Evolutionary conservation across 2,329 filamentous ascomycete genomes (phyloP).

Genomic region (Pyricularia sp.): DNA sequence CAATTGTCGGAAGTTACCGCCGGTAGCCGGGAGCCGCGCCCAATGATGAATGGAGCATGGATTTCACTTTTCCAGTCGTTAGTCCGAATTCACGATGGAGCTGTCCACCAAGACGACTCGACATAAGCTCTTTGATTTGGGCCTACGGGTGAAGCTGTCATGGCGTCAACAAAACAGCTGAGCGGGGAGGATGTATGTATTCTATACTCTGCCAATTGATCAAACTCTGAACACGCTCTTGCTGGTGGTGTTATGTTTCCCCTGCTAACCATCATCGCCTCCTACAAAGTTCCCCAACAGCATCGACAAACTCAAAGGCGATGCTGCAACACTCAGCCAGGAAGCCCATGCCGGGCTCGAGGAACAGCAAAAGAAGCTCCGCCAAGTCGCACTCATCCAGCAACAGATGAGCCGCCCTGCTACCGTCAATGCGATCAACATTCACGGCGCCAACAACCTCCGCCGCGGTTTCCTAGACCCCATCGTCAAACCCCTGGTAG

Average conservation of each 20-base stretch:
- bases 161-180: constrained; percentile 23
- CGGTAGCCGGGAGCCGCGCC: neutral
- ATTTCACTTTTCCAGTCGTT: neutral
- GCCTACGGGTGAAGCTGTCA: constrained; percentile 13
- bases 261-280: neutral
- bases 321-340: constrained; percentile 25
- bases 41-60: neutral
- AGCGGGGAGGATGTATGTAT: constrained; percentile 20
- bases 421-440: constrained; percentile 74
- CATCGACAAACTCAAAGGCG: constrained; percentile 29
- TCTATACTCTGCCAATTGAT: constrained; percentile 5
- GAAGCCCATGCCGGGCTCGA: constrained; percentile 26
- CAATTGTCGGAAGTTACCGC: neutral
- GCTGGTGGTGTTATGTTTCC: neutral
- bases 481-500: constrained; percentile 69
- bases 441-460: constrained; percentile 79
- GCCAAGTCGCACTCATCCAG: constrained; percentile 16
- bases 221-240: neutral
- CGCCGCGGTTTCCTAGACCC: constrained; percentile 73
- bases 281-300: constrained; percentile 20
- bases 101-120: neutral
- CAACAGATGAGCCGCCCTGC: constrained; percentile 82
- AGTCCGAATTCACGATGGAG: neutral
- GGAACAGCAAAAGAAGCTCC: constrained; percentile 26
- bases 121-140: neutral